Evolutionary conservation across 371 early-diverging fungal genomes (phyloP), one percentile per base, ranked within the genome.

Genomic region (Amoeboaphelidium protococcarum): DNA sequence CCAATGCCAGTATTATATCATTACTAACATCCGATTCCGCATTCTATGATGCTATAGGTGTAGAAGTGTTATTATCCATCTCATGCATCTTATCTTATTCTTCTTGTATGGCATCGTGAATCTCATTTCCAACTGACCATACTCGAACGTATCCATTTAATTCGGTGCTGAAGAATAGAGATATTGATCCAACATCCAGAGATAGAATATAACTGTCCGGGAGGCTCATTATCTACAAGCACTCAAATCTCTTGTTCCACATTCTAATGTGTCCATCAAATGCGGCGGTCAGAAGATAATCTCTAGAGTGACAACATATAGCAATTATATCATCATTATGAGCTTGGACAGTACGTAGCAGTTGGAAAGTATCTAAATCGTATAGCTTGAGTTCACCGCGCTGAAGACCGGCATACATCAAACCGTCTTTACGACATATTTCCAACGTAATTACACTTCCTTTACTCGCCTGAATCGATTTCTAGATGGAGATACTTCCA

Each of bases 361-460:
- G 53, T 58, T 80, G 80, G 50, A 68, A 68, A 1, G 80, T 82
- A 57, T 82, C 82, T 19, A 82, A 57, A 53, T 82, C 82, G 70
- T 77, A 82, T 37, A 80, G 16, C 55, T 70, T 68, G 27, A 82
- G 67, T 47, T 63, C 66, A 41, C 82, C 82, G 48, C 74, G 76
- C 67, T 82, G 82, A n/a, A 72, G 64, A 44, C 80, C 82, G 54
- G 76, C 74, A 48, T 73, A 78, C 49, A 82, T 55, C 37, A 77
- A 66, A 0, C 72, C 80, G 45, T 79, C 79, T 45, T 69, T 64
- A 27, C 80, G 49, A 2, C 73, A 70, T 45, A 82, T 50, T 44
- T 73, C 53, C 40, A 76, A 56, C 3, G 78, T 66, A 24, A 73
- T 70, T 41, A 62, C 64, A 44, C 74, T n/a, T n/a, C n/a, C n/a